Conservation (phyloP, 495 filamentous ascomycete genomes). For the Thozetella sp. region DNA sequence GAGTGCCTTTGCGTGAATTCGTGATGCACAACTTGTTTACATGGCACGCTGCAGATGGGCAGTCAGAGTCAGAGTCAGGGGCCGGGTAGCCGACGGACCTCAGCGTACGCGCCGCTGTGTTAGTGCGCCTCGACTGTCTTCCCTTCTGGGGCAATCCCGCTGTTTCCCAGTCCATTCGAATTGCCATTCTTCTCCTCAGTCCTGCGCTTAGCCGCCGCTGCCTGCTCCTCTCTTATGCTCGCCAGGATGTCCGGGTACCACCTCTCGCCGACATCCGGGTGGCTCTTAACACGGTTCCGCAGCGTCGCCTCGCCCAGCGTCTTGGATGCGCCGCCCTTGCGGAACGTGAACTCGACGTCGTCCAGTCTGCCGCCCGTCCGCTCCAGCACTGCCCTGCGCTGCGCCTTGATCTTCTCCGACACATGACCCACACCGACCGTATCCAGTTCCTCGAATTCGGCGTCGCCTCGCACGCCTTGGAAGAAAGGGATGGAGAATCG, state of each 20-base stretch:
- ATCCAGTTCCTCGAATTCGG: conserved; percentile 72
- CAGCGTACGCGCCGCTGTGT: conserved; percentile 8
- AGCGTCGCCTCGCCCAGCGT: conserved; percentile 83
- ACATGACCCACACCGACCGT: conserved; percentile 61
- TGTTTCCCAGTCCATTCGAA: conserved; percentile 8
- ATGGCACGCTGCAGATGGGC: not conserved
- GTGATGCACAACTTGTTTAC: not conserved
- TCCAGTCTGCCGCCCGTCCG: conserved; percentile 54
- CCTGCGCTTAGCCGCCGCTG: conserved; percentile 23
- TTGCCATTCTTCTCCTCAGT: conserved; percentile 20
- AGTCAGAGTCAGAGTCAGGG: not conserved
- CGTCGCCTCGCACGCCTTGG: conserved; percentile 83
- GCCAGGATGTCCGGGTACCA: conserved; percentile 78
- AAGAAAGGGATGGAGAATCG: conserved; percentile 90
- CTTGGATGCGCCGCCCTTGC: conserved; percentile 57
- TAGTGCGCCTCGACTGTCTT: conserved; percentile 30
- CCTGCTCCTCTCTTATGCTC: conserved; percentile 48
- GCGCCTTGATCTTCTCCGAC: conserved; percentile 62
- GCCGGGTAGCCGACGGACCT: too few relatives aligned
- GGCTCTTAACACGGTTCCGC: conserved; percentile 85
- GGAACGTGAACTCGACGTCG: conserved; percentile 81
- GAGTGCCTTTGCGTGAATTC: not conserved
- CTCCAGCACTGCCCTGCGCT: conserved; percentile 54
- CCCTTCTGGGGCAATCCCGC: conserved; percentile 5
- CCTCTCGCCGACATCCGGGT: conserved; percentile 85